A percentile compares a stretch with the other conserved stretches of the same genome.
phyloP scores from a whole-genome alignment of 371 early-diverging fungal species.

The Massospora cicadina region DNA sequence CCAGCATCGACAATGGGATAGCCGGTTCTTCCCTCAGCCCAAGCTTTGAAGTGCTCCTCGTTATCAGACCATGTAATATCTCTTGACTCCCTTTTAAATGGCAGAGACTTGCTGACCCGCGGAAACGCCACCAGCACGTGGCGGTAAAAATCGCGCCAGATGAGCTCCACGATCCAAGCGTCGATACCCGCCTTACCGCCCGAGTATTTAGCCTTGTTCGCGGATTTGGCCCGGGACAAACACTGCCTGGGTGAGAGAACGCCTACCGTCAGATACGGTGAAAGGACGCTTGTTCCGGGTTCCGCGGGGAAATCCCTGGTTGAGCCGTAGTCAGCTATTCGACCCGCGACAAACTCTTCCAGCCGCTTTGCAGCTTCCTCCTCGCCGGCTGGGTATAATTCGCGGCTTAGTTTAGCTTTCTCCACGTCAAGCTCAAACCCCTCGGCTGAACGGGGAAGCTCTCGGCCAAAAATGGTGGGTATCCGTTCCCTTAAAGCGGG shows the following conservation, averaged over 20 bases:
- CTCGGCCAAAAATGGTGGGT: background rate
- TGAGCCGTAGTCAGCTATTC: slow-evolving; percentile 15
- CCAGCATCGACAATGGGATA: slow-evolving; percentile 56
- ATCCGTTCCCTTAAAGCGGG: slow-evolving; percentile 2
- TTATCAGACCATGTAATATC: slow-evolving; percentile 20
- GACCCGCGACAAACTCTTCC: slow-evolving; percentile 12
- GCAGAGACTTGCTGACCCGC: slow-evolving; percentile 29
- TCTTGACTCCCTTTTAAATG: slow-evolving; percentile 32
- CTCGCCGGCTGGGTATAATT: slow-evolving; percentile 17
- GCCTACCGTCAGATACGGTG: slow-evolving; percentile 23
- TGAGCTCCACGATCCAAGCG: slow-evolving; percentile 25
- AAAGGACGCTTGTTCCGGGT: slow-evolving; percentile 14
- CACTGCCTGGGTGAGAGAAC: slow-evolving; percentile 23
- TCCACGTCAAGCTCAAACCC: background rate
- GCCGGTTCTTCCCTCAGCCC: slow-evolving; percentile 44
- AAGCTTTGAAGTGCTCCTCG: slow-evolving; percentile 20
- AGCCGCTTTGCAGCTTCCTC: slow-evolving; percentile 18
- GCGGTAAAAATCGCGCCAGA: slow-evolving; percentile 47
- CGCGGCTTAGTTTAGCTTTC: background rate
- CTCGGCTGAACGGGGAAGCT: background rate
- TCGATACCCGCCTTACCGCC: background rate
- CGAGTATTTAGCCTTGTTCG: background rate
- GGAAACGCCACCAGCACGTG: slow-evolving; percentile 35
- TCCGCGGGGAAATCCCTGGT: slow-evolving; percentile 15
- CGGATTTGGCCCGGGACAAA: background rate